A percentile compares a stretch with the other conserved stretches of the same genome.
These are phyloP conservation scores for Saitozyma sp. DNA, from an alignment of 768 basidiomycete species.

Conservation along the genomic window DNA sequence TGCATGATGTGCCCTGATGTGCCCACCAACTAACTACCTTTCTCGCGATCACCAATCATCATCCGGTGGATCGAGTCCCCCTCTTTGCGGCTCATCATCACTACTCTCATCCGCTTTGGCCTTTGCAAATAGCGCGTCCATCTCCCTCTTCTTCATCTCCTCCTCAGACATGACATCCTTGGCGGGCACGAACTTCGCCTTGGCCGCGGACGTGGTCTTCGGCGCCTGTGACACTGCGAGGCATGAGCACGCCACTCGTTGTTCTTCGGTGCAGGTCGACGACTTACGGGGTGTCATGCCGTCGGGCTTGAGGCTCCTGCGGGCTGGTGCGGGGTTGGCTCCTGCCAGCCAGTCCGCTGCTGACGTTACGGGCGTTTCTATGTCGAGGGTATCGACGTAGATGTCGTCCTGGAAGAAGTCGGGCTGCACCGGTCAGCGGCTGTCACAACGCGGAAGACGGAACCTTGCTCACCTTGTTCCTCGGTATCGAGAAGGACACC, in stretches of 20 bases:
- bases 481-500: conserved; percentile 51
- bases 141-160: conserved; percentile 46
- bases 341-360: conserved; percentile 46
- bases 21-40: background rate
- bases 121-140: conserved; percentile 51
- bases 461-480: conserved; percentile 42
- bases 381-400: conserved; percentile 47
- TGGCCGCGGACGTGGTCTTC: conserved; percentile 28
- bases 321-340: conserved; percentile 11
- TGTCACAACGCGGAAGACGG: background rate
- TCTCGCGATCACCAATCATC: conserved; percentile 43
- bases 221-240: conserved; percentile 53
- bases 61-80: conserved; percentile 37
- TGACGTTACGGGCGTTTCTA: conserved; percentile 17
- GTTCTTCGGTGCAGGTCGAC: background rate
- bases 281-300: conserved; percentile 50
- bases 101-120: conserved; percentile 50
- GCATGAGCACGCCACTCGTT: background rate
- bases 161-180: conserved; percentile 48
- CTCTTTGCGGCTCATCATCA: conserved; percentile 37
- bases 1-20: background rate
- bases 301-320: conserved; percentile 40
- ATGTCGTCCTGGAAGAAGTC: conserved; percentile 55
- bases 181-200: conserved; percentile 33
- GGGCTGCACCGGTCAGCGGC: conserved; percentile 16